Percentiles rank a stretch among this genome's conserved stretches.
phyloP scores from a whole-genome alignment of 176 grass and related monocot genomes.

The Ananas comosus region DNA sequence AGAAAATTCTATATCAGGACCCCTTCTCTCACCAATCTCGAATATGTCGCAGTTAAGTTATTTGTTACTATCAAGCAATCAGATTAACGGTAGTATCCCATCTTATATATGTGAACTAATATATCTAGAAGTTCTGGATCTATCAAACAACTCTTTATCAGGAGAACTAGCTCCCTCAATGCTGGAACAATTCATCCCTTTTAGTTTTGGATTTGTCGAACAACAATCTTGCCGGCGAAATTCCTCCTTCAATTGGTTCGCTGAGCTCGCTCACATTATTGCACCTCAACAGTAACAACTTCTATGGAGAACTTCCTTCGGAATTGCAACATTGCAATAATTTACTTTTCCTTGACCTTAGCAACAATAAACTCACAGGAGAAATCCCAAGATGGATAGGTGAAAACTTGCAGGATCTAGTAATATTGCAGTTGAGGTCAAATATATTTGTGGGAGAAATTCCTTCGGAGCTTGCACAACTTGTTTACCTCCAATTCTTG shows the following conservation, averaged over 20 bases:
- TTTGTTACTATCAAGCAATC: conserved; percentile 4
- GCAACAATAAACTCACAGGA: conserved; percentile 18
- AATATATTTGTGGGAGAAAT: neutral
- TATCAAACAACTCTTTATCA: conserved; percentile 3
- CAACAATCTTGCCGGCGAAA: conserved; percentile 3
- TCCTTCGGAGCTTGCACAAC: neutral
- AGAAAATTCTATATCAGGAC: conserved; percentile 24
- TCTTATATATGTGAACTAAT: neutral
- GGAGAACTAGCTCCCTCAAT: neutral
- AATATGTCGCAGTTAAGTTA: accelerated
- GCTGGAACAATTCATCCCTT: neutral
- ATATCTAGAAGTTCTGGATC: neutral
- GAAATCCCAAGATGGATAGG: conserved; percentile 26
- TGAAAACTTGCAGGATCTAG: conserved; percentile 1
- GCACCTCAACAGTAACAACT: conserved; percentile 4
- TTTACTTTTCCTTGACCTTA: conserved; percentile 4
- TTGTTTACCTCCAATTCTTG: conserved; percentile 11
- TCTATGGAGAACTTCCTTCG: conserved; percentile 8
- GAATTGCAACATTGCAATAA: conserved; percentile 6
- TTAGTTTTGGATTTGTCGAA: neutral
- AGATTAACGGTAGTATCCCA: neutral
- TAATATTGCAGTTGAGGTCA: conserved; percentile 5
- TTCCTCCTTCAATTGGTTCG: neutral
- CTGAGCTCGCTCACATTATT: neutral
- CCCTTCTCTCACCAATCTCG: conserved; percentile 9